Base-by-base conservation (phyloP, 2,329 filamentous ascomycete species). In the Penicillium psychrosexuale region DNA sequence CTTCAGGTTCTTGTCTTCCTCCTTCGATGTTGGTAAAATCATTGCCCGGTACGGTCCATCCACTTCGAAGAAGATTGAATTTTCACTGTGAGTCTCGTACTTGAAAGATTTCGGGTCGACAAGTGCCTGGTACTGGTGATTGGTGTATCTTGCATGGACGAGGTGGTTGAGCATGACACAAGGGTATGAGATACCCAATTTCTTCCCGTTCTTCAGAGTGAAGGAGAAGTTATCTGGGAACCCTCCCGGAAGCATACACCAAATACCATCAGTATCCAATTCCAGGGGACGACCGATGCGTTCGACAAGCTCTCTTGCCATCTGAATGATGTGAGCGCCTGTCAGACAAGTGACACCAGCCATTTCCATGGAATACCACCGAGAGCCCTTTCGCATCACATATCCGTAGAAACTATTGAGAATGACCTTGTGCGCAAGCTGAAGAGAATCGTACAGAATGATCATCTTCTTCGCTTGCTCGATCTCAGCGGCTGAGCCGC, bases 301-400 rank as follows among this genome's bases (percentile, higher is more conserved):
- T 70, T 99, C 94, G 4, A 99, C 93, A 2, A 99, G 82, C 65
- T 94, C 88, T 68, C 93, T 85, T 17, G 94, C 95, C 82, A 99
- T 86, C 69, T 99, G 94, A 71, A 99, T 99, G 70, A 99, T 99
- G 39, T 87, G 90, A 31, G 94, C 94, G 59, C 94, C 94, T 1
- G 94, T 99, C 72, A 99, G 78, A 77, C 94, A 99, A 39, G 94
- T 99, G 5, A 99, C 94, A 65, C 94, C 94, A 15, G 95, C 94
- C 94, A 99, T 99, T 72, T 99, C 94, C 83, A 99, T 87, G 17
- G 94, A 99, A 71, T 99, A 99, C 94, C 94, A 99, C 52, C 94
- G 86, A 36, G 94, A 99, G 33, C 94, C 94, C 72, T 99, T 99
- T 77, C 94, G 84, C 94, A 99, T 99, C 72, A 97, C 94, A 70